Conservation (phyloP, 495 filamentous ascomycete species). For the Aspergillus ostianus region DNA sequence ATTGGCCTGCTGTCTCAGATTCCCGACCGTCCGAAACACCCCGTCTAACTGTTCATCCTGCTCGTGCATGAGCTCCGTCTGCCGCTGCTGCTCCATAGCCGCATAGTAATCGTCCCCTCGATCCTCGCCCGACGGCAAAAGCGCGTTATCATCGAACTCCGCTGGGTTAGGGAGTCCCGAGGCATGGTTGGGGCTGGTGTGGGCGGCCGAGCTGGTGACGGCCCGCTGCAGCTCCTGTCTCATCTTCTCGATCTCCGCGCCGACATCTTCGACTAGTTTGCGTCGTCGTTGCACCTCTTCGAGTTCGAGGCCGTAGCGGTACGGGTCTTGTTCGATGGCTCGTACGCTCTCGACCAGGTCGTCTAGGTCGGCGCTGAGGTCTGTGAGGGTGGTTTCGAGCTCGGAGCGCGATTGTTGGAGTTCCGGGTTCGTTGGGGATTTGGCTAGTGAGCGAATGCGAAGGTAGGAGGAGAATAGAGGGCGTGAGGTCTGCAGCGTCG, state of each 20-base stretch:
- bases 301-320: constrained; percentile 81
- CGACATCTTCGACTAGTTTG: constrained; percentile 84
- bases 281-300: constrained; percentile 79
- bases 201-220: constrained; percentile 32
- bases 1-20: constrained; percentile 82
- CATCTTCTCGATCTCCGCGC: constrained; percentile 85
- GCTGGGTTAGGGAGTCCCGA: constrained; percentile 65
- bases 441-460: constrained; percentile 84
- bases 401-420: constrained; percentile 79
- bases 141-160: constrained; percentile 57
- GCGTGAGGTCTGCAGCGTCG: constrained; percentile 73
- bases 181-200: constrained; percentile 13
- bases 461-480: constrained; percentile 92
- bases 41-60: constrained; percentile 92
- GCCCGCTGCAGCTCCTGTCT: constrained; percentile 69
- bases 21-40: constrained; percentile 90
- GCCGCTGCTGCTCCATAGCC: constrained; percentile 90
- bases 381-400: constrained; percentile 71
- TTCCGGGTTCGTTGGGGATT: constrained; percentile 73
- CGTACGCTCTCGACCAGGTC: constrained; percentile 87
- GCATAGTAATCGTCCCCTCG: constrained; percentile 68
- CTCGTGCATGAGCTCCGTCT: constrained; percentile 87
- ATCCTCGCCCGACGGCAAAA: constrained; percentile 33
- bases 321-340: constrained; percentile 85
- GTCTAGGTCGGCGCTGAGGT: constrained; percentile 80